Base-by-base conservation (phyloP, 1,284 basidiomycete species). In the Irpex sp. region DNA sequence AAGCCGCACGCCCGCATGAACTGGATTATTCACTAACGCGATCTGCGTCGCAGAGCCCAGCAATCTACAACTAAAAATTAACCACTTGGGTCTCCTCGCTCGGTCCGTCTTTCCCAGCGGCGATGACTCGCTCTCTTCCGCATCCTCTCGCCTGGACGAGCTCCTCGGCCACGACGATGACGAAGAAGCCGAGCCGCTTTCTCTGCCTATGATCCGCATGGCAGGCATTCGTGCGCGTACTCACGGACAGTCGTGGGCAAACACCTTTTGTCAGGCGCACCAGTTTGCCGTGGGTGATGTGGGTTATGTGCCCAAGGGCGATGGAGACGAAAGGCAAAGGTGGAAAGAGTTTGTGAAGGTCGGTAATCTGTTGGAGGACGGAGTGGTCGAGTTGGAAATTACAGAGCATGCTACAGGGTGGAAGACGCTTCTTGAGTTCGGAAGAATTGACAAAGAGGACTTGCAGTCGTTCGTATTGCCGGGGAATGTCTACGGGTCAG, bases 271-370 rank as follows among this genome's bases (percentile, higher is more conserved):
- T 33, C 76, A 75, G 6, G 71, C 76, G 5, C 73, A 75, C 56
- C 75, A 76, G 60, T 81, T 79, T 60, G 59, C 66, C 2, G 75
- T 80, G 21, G 83, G 82, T 1, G 83, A 84, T 62, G 67, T 81
- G 19, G 82, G 82, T 7, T 83, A 81, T 61, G 68, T 83, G 39
- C 76, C 77, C 9, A 35, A 50, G 21, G 43, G 36, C 0, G 61
- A 65, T 43, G 39, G 15, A 43, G 8, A 15, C 15, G 39, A 43
- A 43, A 43, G 39, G 15, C 11, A 43, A 15, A 43, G 39, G 4
- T 43, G 39, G 39, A 62, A 70, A 6, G 69, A 75, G 1, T 83
- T 83, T 64, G 72, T 79, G 36, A 66, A 71, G 33, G 66, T 84
- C 35, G 69, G 76, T 19, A 83, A 83, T 63, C 65, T 83, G 3